Percentiles rank a stretch among this genome's conserved stretches.
Conservation (phyloP, 306 rosid genomes). For the Dryas alaskensis region DNA sequence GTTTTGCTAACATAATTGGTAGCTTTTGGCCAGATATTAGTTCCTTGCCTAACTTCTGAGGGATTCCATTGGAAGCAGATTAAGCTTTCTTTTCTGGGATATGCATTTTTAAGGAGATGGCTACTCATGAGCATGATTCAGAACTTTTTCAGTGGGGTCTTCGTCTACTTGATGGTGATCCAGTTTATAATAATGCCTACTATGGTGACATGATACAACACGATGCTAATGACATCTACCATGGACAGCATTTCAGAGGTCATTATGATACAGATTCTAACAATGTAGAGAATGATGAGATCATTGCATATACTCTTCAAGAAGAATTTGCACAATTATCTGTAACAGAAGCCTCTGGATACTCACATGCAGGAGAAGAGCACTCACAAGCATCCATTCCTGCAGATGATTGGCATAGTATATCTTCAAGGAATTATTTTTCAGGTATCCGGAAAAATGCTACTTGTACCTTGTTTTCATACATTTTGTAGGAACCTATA, state of each 20-base stretch:
- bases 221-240: constrained; percentile 38
- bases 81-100: background rate
- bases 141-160: constrained; percentile 67
- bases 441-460: constrained; percentile 42
- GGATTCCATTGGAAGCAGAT: constrained; percentile 16
- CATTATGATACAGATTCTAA: constrained; percentile 44
- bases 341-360: constrained; percentile 45
- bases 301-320: constrained; percentile 73
- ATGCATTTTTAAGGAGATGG: constrained; percentile 41
- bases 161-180: constrained; percentile 52
- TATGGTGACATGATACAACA: constrained; percentile 37
- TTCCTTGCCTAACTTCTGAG: constrained; percentile 3
- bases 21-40: constrained; percentile 26
- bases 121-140: constrained; percentile 50
- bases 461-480: constrained; percentile 3
- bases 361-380: constrained; percentile 43
- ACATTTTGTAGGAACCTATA: constrained; percentile 3
- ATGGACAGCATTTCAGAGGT: constrained; percentile 42
- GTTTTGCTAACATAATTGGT: background rate
- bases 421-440: constrained; percentile 44
- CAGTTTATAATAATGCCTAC: constrained; percentile 44
- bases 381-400: constrained; percentile 41
- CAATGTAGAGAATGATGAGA: constrained; percentile 73
- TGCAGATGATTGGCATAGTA: constrained; percentile 51
- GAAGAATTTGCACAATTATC: constrained; percentile 64